A percentile compares a stretch with the other conserved stretches of the same genome.
Evolutionary conservation across 2,329 filamentous ascomycete genomes (phyloP).

Genomic region (Fusarium denticulatum): DNA sequence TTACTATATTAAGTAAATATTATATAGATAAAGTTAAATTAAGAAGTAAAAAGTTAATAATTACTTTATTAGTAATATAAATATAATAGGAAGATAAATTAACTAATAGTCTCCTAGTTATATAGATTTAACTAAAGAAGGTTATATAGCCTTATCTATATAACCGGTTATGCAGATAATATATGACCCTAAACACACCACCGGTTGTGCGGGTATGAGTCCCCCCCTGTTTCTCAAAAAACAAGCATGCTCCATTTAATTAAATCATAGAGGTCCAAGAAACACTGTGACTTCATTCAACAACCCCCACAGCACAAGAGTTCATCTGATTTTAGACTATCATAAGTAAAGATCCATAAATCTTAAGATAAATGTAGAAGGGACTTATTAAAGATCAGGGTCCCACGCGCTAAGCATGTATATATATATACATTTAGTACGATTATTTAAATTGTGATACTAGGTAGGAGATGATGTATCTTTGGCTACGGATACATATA

Average conservation of each 20-base stretch:
- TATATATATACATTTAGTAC: not conserved
- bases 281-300: not conserved
- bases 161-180: too few species aligned
- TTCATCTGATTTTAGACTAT: not conserved
- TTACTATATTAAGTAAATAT: too few species aligned
- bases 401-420: not conserved
- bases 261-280: slow-evolving; percentile 8
- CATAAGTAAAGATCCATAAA: not conserved
- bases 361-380: not conserved
- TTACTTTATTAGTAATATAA: too few species aligned
- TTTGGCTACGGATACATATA: not conserved
- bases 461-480: not conserved
- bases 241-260: not conserved
- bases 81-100: too few species aligned
- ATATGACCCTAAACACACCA: too few species aligned
- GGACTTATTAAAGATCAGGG: not conserved
- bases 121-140: too few species aligned
- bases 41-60: too few species aligned
- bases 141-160: too few species aligned
- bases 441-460: not conserved
- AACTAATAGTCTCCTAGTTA: too few species aligned
- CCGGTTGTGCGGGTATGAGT: not conserved
- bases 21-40: too few species aligned
- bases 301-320: not conserved
- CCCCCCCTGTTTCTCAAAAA: too few species aligned